Evolutionary conservation across 2,329 filamentous ascomycete species (phyloP), one percentile per base, ranked within the genome.

Genomic region (Penicillium polonicum): DNA sequence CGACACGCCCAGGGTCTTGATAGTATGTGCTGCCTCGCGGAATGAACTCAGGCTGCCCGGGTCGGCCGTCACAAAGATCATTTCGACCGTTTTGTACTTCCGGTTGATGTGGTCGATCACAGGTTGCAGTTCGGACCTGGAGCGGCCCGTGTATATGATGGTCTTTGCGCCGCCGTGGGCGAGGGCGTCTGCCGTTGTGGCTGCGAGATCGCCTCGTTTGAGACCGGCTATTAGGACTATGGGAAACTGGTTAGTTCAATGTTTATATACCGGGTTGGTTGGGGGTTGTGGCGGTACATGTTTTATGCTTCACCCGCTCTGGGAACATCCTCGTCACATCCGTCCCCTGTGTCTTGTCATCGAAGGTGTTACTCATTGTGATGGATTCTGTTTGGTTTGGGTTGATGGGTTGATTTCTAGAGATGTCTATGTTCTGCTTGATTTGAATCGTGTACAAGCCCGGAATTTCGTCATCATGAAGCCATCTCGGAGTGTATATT

Each of bases 241-340:
- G 13, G 6, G 10, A 8, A 1, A 3, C 2, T 9, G 21, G 31
- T 53, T 21, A 53, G 46, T 31, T n/a, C n/a, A n/a, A n/a, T n/a
- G n/a, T n/a, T 13, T 25, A 51, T 42, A 50, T 48, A 27, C 33
- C 23, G 9, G 19, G n/a, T 13, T n/a, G 1, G 5, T 31, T 35
- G 23, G 33, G 39, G 41, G 25, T 25, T 17, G 15, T 23, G 29
- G 36, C 13, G n/a, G 48, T 50, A 73, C 73, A 67, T 48, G 68
- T 74, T 56, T 68, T 72, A 17, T 68, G 60, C 45, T 67, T 65
- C 21, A 75, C 66, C 21, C 61, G 45, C 7, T 70, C 62, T 7
- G 64, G 59, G 55, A 73, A 73, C 41, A 61, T 65, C 7, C 63
- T 55, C 5, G 68, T 66, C 23, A 74, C 72, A 17, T 74, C 68